phyloP scores from a whole-genome alignment of 2,329 filamentous ascomycete genomes.

The Xylariaceae sp. region DNA sequence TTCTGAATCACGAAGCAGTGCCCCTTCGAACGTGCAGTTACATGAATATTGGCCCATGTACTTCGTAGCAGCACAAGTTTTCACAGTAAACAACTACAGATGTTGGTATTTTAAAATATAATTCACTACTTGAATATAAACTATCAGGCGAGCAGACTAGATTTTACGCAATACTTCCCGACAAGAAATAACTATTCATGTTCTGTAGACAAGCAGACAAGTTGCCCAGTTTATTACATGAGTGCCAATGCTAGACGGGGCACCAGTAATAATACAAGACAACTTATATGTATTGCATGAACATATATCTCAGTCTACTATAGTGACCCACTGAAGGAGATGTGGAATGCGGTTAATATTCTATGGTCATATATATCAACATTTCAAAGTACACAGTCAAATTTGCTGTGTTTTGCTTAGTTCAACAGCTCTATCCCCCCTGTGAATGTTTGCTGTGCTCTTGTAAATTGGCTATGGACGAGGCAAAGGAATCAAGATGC shows the following conservation, averaged over 20 bases:
- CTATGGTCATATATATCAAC: background rate
- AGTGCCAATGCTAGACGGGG: background rate
- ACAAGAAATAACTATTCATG: background rate
- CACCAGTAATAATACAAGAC: background rate
- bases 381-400: background rate
- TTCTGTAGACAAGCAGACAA: background rate
- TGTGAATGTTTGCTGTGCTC: background rate
- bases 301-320: background rate
- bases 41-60: no score
- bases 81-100: no score
- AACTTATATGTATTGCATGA: background rate
- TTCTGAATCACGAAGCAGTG: no score
- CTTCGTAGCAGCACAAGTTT: no score
- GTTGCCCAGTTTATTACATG: background rate
- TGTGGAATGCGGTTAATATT: background rate
- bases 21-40: no score
- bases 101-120: no score
- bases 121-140: no score
- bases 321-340: background rate
- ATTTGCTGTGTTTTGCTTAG: background rate
- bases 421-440: background rate
- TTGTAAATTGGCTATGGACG: background rate
- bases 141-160: no score
- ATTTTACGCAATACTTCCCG: no score
- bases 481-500: background rate